A percentile compares a stretch with the other conserved stretches of the same genome.
phyloP scores from a whole-genome alignment of 2,329 filamentous ascomycete species.

The Cladophialophora immunda region DNA sequence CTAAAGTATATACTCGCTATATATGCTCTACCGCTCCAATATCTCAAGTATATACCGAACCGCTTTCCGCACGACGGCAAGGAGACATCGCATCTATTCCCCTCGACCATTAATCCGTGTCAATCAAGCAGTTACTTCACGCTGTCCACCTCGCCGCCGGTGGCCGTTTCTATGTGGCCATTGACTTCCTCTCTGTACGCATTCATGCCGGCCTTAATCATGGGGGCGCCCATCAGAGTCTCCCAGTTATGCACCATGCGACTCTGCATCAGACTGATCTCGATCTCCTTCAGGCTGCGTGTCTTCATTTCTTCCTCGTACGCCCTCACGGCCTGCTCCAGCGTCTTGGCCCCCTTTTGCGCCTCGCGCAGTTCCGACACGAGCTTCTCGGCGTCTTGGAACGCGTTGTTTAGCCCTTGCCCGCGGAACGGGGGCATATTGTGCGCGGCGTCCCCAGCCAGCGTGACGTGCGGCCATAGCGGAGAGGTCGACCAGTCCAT shows the following conservation, averaged over 20 bases:
- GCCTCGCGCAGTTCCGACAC: slow-evolving; percentile 41
- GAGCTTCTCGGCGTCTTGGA: slow-evolving; percentile 61
- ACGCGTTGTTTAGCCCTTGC: slow-evolving; percentile 65
- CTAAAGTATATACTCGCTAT: neutral
- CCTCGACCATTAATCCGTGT: neutral
- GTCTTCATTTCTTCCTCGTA: slow-evolving; percentile 51
- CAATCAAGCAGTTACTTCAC: neutral
- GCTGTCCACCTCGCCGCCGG: neutral
- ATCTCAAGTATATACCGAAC: neutral
- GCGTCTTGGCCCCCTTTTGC: slow-evolving; percentile 11
- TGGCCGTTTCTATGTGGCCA: slow-evolving; percentile 1
- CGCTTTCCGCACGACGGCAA: neutral
- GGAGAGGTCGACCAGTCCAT: slow-evolving; percentile 40
- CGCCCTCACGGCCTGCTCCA: slow-evolving; percentile 36
- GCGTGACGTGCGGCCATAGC: slow-evolving; percentile 47
- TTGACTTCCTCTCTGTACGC: slow-evolving; percentile 14
- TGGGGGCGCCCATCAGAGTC: slow-evolving; percentile 34
- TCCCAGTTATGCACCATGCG: slow-evolving; percentile 56
- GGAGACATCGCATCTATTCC: too few species aligned
- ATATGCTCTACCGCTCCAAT: neutral
- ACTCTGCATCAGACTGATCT: slow-evolving; percentile 53
- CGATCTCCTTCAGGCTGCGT: slow-evolving; percentile 54
- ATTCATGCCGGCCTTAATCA: slow-evolving; percentile 27
- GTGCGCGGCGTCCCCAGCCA: slow-evolving; percentile 71
- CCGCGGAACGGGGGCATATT: slow-evolving; percentile 69